Conservation (phyloP, 2,329 filamentous ascomycete species). For the Apiospora pterosperma region DNA sequence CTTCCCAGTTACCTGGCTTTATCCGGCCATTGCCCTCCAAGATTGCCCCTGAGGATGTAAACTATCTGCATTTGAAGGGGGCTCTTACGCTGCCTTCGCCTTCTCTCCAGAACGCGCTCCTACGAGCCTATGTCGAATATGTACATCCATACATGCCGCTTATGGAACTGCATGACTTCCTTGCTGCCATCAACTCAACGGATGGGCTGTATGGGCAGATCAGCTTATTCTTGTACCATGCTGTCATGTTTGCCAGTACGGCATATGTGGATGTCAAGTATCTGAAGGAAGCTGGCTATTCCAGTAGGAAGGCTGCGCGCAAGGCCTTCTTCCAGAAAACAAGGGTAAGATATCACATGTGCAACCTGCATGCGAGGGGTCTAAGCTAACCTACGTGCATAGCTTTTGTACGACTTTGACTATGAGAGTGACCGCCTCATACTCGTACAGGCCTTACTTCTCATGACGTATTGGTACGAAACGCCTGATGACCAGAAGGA, state of each 20-base stretch:
- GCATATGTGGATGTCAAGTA: conserved; percentile 82
- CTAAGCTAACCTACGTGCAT: conserved; percentile 37
- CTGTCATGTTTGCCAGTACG: conserved; percentile 89
- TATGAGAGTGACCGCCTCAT: conserved; percentile 88
- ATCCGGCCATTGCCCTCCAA: conserved; percentile 76
- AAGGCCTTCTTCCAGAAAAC: conserved; percentile 88
- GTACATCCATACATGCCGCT: conserved; percentile 94
- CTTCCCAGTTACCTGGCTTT: conserved; percentile 59
- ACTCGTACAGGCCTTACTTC: conserved; percentile 80
- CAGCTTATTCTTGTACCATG: conserved; percentile 86
- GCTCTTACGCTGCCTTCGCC: conserved; percentile 72
- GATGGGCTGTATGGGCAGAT: conserved; percentile 70
- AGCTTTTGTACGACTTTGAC: conserved; percentile 92
- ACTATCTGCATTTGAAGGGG: conserved; percentile 80
- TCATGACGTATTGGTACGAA: conserved; percentile 98
- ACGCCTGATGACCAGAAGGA: conserved; percentile 96
- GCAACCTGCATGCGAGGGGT: background rate
- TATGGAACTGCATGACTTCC: conserved; percentile 63
- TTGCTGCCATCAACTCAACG: conserved; percentile 57
- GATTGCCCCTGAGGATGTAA: conserved; percentile 77
- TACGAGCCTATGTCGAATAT: conserved; percentile 81
- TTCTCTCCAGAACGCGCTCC: conserved; percentile 72
- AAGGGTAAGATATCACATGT: conserved; percentile 55
- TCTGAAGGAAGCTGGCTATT: conserved; percentile 73
- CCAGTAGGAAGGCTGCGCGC: conserved; percentile 74